Base-by-base conservation (phyloP, 371 early-diverging fungal genomes). In the Batkoa obscura region DNA sequence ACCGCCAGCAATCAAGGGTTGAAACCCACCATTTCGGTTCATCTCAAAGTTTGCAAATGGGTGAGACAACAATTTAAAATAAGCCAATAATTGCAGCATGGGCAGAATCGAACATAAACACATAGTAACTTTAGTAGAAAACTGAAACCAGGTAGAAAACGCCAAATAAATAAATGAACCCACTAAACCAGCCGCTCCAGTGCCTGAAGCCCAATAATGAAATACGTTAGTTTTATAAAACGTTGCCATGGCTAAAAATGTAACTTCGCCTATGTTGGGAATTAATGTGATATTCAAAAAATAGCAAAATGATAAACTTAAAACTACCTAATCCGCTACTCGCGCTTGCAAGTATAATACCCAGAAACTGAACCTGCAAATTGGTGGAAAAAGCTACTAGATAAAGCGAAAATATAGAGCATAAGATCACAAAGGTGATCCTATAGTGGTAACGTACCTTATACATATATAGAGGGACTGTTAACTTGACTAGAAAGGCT, bases 181-280 rank as follows among this genome's bases (percentile, higher is more conserved):
- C 23, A 61, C 41, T n/a, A 73, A 55, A 23, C 73, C 73, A 32
- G 73, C 73, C 1, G 62, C 72, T 2, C 73, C 73, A 38, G 73
- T 73, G 32, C 73, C 73, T 12, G 65, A 64, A 30, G 65, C 60
- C 72, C 72, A 72, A 8, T 64, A 63, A 1, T 65, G 59, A 13
- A 73, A 60, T 52, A 65, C 68, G 37, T 59, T 59, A 1, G 66
- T 52, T 6, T 54, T 55, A 58, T 68, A 71, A 35, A 65, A 68
- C 2, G 70, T 65, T 37, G 68, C 72, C 41, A 73, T 59, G 62
- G 67, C 65, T 36, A 73, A 57, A 41, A 72, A 73, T 4, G 65
- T 68, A 43, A 68, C 32, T 37, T 73, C 73, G 31, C 73, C 73
- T n/a, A n/a, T n/a, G n/a, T n/a, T n/a, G n/a, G n/a, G n/a, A n/a